Conservation (phyloP, 129 eudicot genomes). For the Flaveria sonorensis region DNA sequence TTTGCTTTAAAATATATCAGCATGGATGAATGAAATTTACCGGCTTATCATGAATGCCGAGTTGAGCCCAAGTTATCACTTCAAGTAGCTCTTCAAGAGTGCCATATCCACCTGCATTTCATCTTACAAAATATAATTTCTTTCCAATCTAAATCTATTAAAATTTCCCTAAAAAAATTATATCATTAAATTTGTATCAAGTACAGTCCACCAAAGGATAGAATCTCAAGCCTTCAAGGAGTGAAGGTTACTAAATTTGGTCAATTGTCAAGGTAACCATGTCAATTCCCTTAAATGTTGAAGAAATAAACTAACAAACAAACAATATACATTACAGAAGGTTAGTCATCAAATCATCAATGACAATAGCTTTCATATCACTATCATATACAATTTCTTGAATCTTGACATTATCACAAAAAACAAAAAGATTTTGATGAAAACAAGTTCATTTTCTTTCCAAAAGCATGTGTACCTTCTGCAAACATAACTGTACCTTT, state of each 20-base stretch:
- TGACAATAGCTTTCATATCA: constrained; percentile 11
- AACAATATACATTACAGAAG: constrained; percentile 20
- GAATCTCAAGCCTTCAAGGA: neutral
- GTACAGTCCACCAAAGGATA: neutral
- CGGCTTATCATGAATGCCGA: constrained; percentile 63
- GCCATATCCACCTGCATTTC: constrained; percentile 57
- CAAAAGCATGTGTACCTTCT: constrained; percentile 13
- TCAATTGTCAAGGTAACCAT: constrained; percentile 3
- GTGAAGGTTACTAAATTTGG: neutral
- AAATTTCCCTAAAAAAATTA: neutral
- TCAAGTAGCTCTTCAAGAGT: constrained; percentile 65
- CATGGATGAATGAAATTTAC: constrained; percentile 26
- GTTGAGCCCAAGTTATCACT: constrained; percentile 64
- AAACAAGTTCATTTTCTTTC: constrained; percentile 8
- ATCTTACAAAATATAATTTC: constrained; percentile 24
- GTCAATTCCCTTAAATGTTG: constrained; percentile 3
- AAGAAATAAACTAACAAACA: constrained; percentile 20
- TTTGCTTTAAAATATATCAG: neutral
- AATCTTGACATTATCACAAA: constrained; percentile 20
- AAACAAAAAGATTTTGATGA: neutral
- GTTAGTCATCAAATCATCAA: constrained; percentile 1
- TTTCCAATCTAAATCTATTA: constrained; percentile 1
- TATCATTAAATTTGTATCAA: neutral
- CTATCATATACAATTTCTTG: constrained; percentile 14
- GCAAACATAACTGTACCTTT: constrained; percentile 14